A percentile compares a stretch with the other conserved stretches of the same genome.
phyloP scores from a whole-genome alignment of 441 rosid genomes.

The Populus tomentosa region DNA sequence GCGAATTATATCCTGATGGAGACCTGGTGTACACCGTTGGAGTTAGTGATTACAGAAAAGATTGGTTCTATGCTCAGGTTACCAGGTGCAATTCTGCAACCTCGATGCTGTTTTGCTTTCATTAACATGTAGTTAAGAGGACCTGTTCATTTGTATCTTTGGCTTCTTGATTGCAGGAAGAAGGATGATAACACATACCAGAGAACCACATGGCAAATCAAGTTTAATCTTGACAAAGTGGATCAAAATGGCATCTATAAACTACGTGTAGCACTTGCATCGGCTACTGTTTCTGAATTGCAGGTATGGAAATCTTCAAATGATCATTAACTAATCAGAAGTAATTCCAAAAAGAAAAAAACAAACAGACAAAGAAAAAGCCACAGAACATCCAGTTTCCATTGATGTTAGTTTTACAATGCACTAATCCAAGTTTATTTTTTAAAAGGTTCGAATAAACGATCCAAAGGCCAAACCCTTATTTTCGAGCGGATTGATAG shows the following conservation, averaged over 20 bases:
- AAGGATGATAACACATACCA: conserved; percentile 21
- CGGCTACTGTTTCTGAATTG: conserved; percentile 15
- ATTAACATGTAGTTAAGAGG: background rate
- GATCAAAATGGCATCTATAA: conserved; percentile 36
- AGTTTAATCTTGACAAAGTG: conserved; percentile 40
- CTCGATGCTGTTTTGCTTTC: too few species aligned
- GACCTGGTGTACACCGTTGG: conserved; percentile 38
- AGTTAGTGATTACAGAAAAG: conserved; percentile 36
- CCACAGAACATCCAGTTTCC: background rate
- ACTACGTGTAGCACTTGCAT: conserved; percentile 37
- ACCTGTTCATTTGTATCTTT: background rate
- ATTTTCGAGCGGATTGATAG: conserved; percentile 64
- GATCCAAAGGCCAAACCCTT: conserved; percentile 31
- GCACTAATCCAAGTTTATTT: background rate
- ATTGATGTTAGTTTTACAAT: background rate
- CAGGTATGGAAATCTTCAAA: background rate
- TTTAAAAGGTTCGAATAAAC: conserved; percentile 49
- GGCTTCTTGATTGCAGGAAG: conserved; percentile 9
- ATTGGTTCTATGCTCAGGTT: conserved; percentile 62
- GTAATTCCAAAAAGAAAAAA: background rate
- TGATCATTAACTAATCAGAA: background rate
- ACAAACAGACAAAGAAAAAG: too few species aligned
- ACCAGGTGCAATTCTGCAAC: conserved; percentile 32
- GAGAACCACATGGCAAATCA: conserved; percentile 69
- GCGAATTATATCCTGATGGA: background rate